Evolutionary conservation across 2,329 filamentous ascomycete genomes (phyloP).

Genomic region (Paracoccidioides brasiliensis): DNA sequence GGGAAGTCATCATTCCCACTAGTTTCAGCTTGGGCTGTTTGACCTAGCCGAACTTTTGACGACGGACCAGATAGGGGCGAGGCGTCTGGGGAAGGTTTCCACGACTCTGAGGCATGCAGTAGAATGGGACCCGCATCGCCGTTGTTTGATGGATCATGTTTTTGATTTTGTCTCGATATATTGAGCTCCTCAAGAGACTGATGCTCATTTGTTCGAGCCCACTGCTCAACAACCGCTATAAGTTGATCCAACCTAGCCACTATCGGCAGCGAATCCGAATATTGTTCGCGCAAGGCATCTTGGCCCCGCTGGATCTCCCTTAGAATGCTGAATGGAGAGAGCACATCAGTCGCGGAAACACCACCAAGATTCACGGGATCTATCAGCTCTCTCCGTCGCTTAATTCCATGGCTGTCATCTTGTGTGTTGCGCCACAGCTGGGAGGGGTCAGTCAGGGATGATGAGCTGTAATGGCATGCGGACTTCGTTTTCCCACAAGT

Average conservation of each 20-base stretch:
- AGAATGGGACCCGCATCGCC: not conserved
- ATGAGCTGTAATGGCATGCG: conserved; percentile 30
- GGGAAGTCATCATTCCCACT: conserved; percentile 29
- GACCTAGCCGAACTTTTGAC: conserved; percentile 18
- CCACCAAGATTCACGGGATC: conserved; percentile 8
- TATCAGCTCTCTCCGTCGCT: conserved; percentile 13
- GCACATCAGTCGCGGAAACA: conserved; percentile 16
- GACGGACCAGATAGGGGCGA: conserved; percentile 10
- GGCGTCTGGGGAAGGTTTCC: not conserved
- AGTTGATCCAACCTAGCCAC: conserved; percentile 32
- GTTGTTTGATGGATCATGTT: not conserved
- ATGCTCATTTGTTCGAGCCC: conserved; percentile 25
- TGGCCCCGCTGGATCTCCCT: conserved; percentile 15
- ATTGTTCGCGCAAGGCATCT: conserved; percentile 13
- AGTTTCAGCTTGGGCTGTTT: conserved; percentile 22
- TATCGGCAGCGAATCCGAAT: conserved; percentile 25
- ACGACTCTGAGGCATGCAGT: not conserved
- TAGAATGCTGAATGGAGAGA: conserved; percentile 21
- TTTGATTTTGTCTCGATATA: conserved; percentile 3
- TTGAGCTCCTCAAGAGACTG: conserved; percentile 12
- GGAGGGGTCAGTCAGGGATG: conserved; percentile 7
- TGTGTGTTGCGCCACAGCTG: conserved; percentile 4
- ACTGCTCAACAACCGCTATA: conserved; percentile 32
- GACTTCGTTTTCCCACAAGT: conserved; percentile 33
- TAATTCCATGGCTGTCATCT: conserved; percentile 19